Conservation (phyloP, 441 rosid genomes). For the Croton setiger region DNA sequence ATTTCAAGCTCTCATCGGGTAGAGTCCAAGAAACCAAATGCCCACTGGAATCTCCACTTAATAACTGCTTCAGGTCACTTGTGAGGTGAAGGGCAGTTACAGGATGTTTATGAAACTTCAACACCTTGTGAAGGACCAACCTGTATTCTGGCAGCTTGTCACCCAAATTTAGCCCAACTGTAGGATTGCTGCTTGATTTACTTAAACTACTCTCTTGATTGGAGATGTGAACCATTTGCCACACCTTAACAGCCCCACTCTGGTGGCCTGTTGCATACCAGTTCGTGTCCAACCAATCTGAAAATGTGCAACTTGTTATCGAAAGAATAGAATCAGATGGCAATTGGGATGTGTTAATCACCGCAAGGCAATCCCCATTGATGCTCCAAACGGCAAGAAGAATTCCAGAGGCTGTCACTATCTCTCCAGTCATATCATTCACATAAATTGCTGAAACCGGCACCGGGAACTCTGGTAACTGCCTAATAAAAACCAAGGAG, state of each 20-base stretch:
- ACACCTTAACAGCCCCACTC: constrained; percentile 96
- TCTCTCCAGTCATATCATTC: constrained; percentile 93
- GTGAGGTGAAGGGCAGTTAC: constrained; percentile 86
- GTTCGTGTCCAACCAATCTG: constrained; percentile 92
- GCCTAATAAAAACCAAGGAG: constrained; percentile 79
- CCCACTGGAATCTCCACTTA: constrained; percentile 92
- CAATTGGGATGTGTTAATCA: constrained; percentile 87
- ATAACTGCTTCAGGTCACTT: constrained; percentile 81
- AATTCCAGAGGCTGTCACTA: constrained; percentile 94
- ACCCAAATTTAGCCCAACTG: constrained; percentile 62
- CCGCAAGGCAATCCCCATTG: constrained; percentile 97
- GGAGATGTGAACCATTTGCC: constrained; percentile 91
- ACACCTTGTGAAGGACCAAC: constrained; percentile 76
- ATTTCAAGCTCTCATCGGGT: constrained; percentile 69
- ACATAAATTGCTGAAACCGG: constrained; percentile 86
- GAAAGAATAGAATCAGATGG: constrained; percentile 97
- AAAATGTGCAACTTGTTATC: constrained; percentile 74
- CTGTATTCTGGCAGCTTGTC: constrained; percentile 73
- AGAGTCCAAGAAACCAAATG: constrained; percentile 86
- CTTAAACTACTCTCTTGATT: constrained; percentile 45
- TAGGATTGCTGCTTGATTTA: constrained; percentile 45
- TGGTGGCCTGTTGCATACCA: constrained; percentile 99
- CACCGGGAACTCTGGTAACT: constrained; percentile 84
- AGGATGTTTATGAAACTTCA: constrained; percentile 86
- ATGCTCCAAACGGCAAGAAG: constrained; percentile 98